Evolutionary conservation across 768 basidiomycete genomes (phyloP).

Genomic region (Tulasnella sp.): DNA sequence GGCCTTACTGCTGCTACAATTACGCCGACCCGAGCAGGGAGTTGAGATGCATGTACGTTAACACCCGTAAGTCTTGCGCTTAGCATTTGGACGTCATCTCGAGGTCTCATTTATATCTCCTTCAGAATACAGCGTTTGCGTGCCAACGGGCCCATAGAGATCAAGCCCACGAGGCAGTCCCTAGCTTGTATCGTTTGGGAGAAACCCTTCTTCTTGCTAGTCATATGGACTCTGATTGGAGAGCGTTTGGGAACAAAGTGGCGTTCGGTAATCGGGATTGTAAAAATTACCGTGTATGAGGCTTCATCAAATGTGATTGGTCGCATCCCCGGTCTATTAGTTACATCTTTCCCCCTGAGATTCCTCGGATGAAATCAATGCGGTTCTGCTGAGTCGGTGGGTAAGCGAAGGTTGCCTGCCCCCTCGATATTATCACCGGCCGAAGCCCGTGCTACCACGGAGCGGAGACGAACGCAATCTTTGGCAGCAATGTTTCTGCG

Average conservation of each 20-base stretch:
- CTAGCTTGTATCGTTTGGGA: not conserved
- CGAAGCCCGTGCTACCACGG: not conserved
- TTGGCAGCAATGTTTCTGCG: conserved; percentile 7
- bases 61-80: not conserved
- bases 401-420: too few species aligned
- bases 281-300: not conserved
- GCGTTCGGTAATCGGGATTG: not conserved
- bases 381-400: too few species aligned
- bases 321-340: not conserved
- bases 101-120: too few species aligned
- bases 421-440: not conserved
- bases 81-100: too few species aligned
- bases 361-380: not conserved
- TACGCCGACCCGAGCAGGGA: not conserved
- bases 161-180: too few species aligned
- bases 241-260: not conserved
- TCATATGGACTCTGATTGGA: not conserved
- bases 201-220: not conserved
- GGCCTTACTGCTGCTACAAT: not conserved
- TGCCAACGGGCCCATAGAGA: too few species aligned
- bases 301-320: not conserved
- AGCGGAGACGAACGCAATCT: conserved; percentile 6
- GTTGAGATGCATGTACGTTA: not conserved
- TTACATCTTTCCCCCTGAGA: too few species aligned
- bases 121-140: too few species aligned